Evolutionary conservation across 306 rosid species (phyloP).

Genomic region (Lathyrus sativus): DNA sequence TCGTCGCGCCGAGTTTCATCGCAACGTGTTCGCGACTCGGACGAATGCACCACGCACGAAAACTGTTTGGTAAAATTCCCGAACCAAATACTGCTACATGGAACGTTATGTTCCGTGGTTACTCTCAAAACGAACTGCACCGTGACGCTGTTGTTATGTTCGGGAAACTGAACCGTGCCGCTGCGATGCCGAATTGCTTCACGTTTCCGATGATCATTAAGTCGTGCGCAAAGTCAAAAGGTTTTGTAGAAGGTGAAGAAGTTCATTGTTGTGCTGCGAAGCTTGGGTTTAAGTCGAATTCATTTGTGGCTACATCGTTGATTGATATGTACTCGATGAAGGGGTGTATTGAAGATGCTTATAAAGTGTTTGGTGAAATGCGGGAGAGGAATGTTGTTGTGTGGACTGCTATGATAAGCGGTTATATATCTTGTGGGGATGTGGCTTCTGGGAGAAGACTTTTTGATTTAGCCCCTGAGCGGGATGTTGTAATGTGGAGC

Average conservation of each 20-base stretch:
- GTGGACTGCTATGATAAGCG: slow-evolving; percentile 73
- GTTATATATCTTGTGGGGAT: slow-evolving; percentile 51
- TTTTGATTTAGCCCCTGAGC: slow-evolving; percentile 64
- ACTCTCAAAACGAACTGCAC: slow-evolving; percentile 39
- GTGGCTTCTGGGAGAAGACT: slow-evolving; percentile 56
- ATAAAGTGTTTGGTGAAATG: slow-evolving; percentile 68
- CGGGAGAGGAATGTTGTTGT: slow-evolving; percentile 66
- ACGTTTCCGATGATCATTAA: slow-evolving; percentile 67
- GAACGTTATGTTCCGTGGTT: slow-evolving; percentile 67
- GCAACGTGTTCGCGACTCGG: slow-evolving; percentile 44
- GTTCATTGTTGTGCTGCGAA: slow-evolving; percentile 60
- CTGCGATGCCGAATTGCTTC: slow-evolving; percentile 56
- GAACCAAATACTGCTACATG: slow-evolving; percentile 59
- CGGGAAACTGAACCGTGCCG: slow-evolving; percentile 44
- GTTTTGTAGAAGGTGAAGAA: slow-evolving; percentile 58
- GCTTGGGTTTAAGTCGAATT: slow-evolving; percentile 56
- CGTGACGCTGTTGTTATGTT: slow-evolving; percentile 55
- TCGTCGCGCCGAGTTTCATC: slow-evolving; percentile 53
- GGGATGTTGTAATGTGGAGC: slow-evolving; percentile 77
- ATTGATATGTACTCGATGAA: slow-evolving; percentile 60
- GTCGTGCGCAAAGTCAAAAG: slow-evolving; percentile 53
- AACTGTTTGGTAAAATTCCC: slow-evolving; percentile 55
- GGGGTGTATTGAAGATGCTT: slow-evolving; percentile 54
- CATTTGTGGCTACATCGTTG: slow-evolving; percentile 58
- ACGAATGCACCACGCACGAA: slow-evolving; percentile 51